phyloP scores from a whole-genome alignment of 257 asterid genomes.

The Lycium ferocissimum region DNA sequence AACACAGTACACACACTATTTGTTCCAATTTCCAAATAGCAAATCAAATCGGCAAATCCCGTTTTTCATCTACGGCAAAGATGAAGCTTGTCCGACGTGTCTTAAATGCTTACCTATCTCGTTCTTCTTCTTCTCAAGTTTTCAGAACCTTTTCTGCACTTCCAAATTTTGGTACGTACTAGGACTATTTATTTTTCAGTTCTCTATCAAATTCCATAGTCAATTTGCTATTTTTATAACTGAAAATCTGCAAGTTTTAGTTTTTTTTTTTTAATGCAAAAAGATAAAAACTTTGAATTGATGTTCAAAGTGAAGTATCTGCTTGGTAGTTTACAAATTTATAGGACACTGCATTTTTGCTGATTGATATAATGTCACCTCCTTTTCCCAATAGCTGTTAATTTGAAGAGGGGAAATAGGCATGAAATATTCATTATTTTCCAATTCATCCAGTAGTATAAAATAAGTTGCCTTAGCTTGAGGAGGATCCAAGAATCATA shows the following conservation, averaged over 20 bases:
- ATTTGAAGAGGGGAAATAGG: neutral
- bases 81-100: constrained; percentile 19
- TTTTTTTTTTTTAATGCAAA: neutral
- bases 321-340: neutral
- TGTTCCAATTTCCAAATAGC: neutral
- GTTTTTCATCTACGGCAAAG: neutral
- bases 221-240: neutral
- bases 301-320: neutral
- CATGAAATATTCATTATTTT: neutral
- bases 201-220: neutral
- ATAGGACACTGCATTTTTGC: neutral
- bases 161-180: constrained; percentile 21
- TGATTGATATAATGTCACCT: neutral
- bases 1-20: too few species aligned
- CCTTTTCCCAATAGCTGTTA: neutral
- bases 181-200: neutral
- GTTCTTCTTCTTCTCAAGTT: neutral
- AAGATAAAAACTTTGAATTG: neutral
- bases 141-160: constrained; percentile 29
- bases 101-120: constrained; percentile 26
- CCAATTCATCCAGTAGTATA: neutral
- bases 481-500: neutral
- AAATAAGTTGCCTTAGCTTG: neutral
- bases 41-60: neutral
- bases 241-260: neutral